Conservation (phyloP, 1,284 basidiomycete genomes). For the Puccinia horiana region DNA sequence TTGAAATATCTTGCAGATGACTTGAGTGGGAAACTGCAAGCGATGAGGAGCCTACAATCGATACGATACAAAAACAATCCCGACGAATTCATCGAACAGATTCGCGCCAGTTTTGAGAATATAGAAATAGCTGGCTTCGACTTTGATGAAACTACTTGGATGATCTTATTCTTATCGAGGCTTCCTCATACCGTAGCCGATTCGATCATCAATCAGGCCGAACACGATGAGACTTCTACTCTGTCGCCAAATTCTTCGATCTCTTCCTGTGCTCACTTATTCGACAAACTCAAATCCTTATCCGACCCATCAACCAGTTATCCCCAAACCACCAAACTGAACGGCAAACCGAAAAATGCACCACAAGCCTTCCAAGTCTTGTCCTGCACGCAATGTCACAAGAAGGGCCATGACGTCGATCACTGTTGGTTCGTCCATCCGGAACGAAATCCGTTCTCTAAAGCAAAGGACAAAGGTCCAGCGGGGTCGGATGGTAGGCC, state of each 20-base stretch:
- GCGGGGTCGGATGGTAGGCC: not conserved
- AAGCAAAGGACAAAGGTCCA: not conserved
- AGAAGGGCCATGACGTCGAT: constrained; percentile 16
- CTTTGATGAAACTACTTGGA: constrained; percentile 17
- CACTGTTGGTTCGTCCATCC: constrained; percentile 19
- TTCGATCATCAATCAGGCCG: not conserved
- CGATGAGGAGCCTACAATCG: constrained; percentile 4
- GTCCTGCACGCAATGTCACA: constrained; percentile 8
- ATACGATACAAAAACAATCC: constrained; percentile 8
- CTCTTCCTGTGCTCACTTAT: constrained; percentile 12
- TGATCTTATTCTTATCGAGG: constrained; percentile 15
- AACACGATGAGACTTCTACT: not conserved
- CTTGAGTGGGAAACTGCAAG: constrained; percentile 15
- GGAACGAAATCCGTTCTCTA: constrained; percentile 2
- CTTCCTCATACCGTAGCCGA: constrained; percentile 8
- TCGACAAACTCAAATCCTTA: not conserved
- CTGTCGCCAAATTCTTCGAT: not conserved
- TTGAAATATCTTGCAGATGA: not conserved
- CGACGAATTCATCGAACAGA: not conserved
- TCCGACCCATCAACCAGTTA: not conserved
- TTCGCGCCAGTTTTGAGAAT: not conserved
- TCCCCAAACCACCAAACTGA: not conserved
- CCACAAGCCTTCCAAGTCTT: not conserved
- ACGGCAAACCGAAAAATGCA: not conserved
- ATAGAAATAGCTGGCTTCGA: constrained; percentile 18